These are phyloP conservation scores for Naganishia liquefaciens DNA, from an alignment of 1,284 basidiomycete species.

Conservation along the genomic window DNA sequence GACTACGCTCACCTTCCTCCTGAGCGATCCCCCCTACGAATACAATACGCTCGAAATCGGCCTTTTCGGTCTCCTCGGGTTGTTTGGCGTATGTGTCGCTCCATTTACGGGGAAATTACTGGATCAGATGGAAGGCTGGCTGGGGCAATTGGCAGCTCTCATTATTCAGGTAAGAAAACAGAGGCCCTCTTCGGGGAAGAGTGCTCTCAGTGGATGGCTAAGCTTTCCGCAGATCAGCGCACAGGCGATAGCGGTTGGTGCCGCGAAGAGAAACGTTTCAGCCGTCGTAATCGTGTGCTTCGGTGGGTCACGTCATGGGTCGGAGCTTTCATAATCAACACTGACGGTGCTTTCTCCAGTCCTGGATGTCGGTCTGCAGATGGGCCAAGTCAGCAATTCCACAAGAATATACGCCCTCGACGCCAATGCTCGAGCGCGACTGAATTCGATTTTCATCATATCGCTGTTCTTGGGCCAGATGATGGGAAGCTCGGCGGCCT, in stretches of 20 bases:
- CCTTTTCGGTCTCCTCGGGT: constrained; percentile 69
- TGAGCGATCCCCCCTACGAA: constrained; percentile 64
- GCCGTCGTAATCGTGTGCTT: constrained; percentile 60
- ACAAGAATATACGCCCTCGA: constrained; percentile 58
- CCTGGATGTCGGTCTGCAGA: constrained; percentile 58
- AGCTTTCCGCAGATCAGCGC: constrained; percentile 34
- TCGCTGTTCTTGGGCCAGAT: constrained; percentile 49
- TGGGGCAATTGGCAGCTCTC: constrained; percentile 61
- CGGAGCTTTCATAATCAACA: background rate
- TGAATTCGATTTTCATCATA: constrained; percentile 66
- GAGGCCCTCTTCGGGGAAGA: background rate
- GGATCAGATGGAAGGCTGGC: constrained; percentile 67
- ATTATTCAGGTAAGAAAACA: constrained; percentile 33
- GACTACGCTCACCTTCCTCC: constrained; percentile 67
- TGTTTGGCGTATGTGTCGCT: constrained; percentile 65
- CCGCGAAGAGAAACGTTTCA: constrained; percentile 62
- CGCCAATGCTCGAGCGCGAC: constrained; percentile 60
- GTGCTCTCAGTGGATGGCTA: background rate
- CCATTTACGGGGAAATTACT: constrained; percentile 65
- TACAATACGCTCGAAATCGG: constrained; percentile 64
- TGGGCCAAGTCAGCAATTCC: constrained; percentile 51
- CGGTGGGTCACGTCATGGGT: constrained; percentile 38
- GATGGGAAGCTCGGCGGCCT: constrained; percentile 66
- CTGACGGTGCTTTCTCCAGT: constrained; percentile 35
- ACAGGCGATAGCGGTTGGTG: constrained; percentile 60